phyloP scores from a whole-genome alignment of 441 rosid genomes.

The Arabidopsis hybrid region DNA sequence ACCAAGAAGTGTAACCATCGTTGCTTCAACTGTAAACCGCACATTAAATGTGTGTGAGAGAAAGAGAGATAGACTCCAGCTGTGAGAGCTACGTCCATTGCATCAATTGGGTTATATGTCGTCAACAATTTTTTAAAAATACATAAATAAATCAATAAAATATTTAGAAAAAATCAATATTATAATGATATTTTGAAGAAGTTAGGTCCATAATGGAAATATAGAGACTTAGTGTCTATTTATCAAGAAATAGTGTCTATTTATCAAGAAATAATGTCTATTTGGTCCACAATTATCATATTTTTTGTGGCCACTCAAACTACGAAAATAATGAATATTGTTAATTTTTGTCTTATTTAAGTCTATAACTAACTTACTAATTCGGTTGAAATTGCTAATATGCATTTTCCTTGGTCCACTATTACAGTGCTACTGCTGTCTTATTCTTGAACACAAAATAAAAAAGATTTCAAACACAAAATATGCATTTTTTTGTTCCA shows the following conservation, averaged over 20 bases:
- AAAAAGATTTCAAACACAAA: too few relatives aligned
- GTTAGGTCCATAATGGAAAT: neutral
- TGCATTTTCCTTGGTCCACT: neutral
- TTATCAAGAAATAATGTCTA: neutral
- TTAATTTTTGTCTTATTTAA: neutral
- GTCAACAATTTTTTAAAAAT: neutral
- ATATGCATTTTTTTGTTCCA: too few relatives aligned
- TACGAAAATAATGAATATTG: neutral
- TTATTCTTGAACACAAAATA: neutral
- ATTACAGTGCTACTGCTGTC: neutral
- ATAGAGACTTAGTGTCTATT: neutral
- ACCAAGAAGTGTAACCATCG: slow-evolving; percentile 45
- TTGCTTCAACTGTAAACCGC: slow-evolving; percentile 47
- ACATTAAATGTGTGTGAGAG: slow-evolving; percentile 42
- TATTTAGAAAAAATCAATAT: neutral
- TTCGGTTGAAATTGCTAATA: neutral
- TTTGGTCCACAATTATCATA: neutral
- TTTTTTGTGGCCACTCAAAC: slow-evolving; percentile 2
- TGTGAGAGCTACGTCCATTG: slow-evolving; percentile 33
- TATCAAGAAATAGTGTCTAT: too few relatives aligned
- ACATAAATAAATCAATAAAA: neutral
- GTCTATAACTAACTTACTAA: neutral
- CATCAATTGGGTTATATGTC: slow-evolving; percentile 29
- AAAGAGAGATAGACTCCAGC: slow-evolving; percentile 36
- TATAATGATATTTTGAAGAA: neutral